Percentiles rank a stretch among this genome's conserved stretches.
phyloP scores from a whole-genome alignment of 2,329 filamentous ascomycete genomes.

The Penicillium sp. region DNA sequence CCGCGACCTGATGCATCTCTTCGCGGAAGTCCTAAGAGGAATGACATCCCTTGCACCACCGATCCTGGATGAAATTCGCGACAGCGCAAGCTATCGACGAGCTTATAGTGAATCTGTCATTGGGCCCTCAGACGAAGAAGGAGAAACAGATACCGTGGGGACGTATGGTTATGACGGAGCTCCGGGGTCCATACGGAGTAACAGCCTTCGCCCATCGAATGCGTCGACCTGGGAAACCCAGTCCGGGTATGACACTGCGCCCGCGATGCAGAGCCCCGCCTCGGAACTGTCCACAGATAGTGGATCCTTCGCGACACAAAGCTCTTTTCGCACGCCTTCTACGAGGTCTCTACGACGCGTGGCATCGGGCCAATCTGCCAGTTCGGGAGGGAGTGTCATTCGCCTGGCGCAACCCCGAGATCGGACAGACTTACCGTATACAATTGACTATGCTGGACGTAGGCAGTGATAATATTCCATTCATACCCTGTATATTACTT shows the following conservation, averaged over 20 bases:
- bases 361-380: constrained; percentile 35
- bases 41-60: constrained; percentile 67
- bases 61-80: constrained; percentile 47
- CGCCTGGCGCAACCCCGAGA: constrained; percentile 33
- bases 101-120: constrained; percentile 37
- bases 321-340: constrained; percentile 35
- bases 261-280: constrained; percentile 22
- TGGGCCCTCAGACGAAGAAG: constrained; percentile 42
- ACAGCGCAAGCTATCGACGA: constrained; percentile 24
- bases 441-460: constrained; percentile 28
- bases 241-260: constrained; percentile 31
- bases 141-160: constrained; percentile 39
- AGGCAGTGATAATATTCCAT: constrained; percentile 8
- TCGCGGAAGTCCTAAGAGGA: constrained; percentile 73
- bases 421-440: constrained; percentile 37
- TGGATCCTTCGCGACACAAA: constrained; percentile 16
- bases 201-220: constrained; percentile 29
- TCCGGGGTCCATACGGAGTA: constrained; percentile 26
- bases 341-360: constrained; percentile 36
- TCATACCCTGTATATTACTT: constrained; percentile 17
- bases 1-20: constrained; percentile 75
- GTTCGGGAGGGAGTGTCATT: constrained; percentile 43
- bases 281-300: constrained; percentile 20
- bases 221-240: constrained; percentile 32
- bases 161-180: constrained; percentile 25